Conservation (phyloP, 2,329 filamentous ascomycete species). For the Zymoseptoria crescenta region DNA sequence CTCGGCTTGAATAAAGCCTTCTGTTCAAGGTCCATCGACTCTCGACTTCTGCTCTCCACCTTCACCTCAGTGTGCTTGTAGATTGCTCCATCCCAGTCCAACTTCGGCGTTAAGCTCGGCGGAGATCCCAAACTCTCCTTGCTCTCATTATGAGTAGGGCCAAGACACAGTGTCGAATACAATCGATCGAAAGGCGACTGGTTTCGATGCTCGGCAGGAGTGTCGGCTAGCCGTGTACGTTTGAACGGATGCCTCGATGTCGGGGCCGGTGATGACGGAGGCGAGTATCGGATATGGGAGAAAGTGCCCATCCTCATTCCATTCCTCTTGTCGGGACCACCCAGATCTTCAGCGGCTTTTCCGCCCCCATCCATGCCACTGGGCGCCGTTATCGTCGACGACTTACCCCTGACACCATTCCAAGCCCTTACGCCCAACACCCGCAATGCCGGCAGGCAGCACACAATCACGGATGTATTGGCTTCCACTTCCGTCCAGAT, state of each 20-base stretch:
- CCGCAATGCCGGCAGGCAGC: slow-evolving; percentile 19
- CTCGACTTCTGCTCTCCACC: neutral
- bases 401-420: neutral
- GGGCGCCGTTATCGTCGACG: neutral
- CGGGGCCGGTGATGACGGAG: neutral
- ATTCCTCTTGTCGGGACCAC: neutral
- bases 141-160: neutral
- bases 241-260: neutral
- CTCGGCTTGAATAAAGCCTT: neutral
- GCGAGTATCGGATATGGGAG: neutral
- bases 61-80: neutral
- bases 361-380: neutral
- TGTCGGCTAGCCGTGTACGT: neutral
- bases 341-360: neutral
- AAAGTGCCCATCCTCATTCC: neutral
- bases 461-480: slow-evolving; percentile 21
- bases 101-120: neutral
- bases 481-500: slow-evolving; percentile 24
- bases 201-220: neutral
- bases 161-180: neutral
- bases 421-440: neutral
- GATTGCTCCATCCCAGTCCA: neutral
- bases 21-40: neutral
- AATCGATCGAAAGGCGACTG: neutral
- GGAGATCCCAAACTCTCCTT: neutral